These are phyloP conservation scores for Pterula multifida DNA, from an alignment of 1,284 basidiomycete genomes.

Conservation along the genomic window DNA sequence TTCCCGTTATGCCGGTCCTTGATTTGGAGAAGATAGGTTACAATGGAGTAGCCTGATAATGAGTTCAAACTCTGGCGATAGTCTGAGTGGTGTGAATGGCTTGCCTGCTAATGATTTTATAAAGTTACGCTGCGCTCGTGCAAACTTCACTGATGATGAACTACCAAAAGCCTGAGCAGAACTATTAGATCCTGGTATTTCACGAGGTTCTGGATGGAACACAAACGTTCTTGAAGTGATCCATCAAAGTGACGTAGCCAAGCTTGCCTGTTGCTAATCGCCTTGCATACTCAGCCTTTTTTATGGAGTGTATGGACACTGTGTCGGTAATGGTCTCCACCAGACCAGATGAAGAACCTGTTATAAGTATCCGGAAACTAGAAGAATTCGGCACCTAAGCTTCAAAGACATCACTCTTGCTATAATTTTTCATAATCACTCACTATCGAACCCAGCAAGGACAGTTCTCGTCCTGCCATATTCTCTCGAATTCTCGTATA, in stretches of 20 bases:
- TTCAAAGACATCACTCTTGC: not conserved
- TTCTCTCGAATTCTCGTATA: slow-evolving; percentile 85
- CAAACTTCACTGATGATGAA: slow-evolving; percentile 75
- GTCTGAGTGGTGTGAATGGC: slow-evolving; percentile 8
- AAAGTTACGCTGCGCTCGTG: slow-evolving; percentile 82
- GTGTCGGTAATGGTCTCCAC: slow-evolving; percentile 95
- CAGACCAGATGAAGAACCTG: slow-evolving; percentile 84
- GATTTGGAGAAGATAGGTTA: slow-evolving; percentile 94
- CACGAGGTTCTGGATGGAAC: slow-evolving; percentile 3
- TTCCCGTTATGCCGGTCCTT: slow-evolving; percentile 99
- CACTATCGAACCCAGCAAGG: slow-evolving; percentile 89
- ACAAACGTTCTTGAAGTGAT: slow-evolving; percentile 78
- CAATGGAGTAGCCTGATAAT: slow-evolving; percentile 74
- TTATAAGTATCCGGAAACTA: slow-evolving; percentile 83
- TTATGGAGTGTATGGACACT: slow-evolving; percentile 97
- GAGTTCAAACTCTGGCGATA: too few relatives aligned
- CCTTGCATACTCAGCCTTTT: slow-evolving; percentile 94
- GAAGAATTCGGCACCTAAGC: not conserved
- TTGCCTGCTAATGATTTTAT: slow-evolving; percentile 85
- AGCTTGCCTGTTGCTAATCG: slow-evolving; percentile 70
- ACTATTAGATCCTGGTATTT: not conserved
- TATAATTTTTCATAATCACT: too few relatives aligned
- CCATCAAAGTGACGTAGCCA: slow-evolving; percentile 77
- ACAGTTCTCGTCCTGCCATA: slow-evolving; percentile 91
- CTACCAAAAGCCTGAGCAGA: slow-evolving; percentile 74